Base-by-base conservation (phyloP, 1,284 basidiomycete species). In the Heterobasidion irregulare region DNA sequence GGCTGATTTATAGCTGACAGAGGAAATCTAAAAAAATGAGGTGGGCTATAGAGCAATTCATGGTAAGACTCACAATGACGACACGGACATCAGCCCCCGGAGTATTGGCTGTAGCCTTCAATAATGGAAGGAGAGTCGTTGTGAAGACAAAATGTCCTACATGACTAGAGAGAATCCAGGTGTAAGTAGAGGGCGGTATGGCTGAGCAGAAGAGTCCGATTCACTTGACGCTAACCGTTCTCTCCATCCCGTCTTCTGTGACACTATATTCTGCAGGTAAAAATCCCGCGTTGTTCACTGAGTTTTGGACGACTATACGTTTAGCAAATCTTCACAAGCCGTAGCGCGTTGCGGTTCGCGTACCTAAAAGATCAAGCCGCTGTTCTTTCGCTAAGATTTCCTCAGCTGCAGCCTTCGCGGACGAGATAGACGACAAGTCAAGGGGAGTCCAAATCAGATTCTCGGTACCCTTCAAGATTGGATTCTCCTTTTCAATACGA, bases 121-220 rank as follows among this genome's bases (percentile, higher is more conserved):
- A 45, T 7, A 61, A 47, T 1, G 60, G 62, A 8, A 63, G 59
- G 1, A 63, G 56, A 3, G 50, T 55, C 12, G 54, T 53, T 6
- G 60, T 63, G 53, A 63, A 55, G 6, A 61, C 48, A 49, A 58
- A 51, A 15, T 54, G 56, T 1, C 58, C 55, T 16, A 63, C 45
- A 55, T 61, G 59, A 48, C 54, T 56, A 33, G 19, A 16, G 8
- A 35, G 26, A 19, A 6, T 8, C 36, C 2, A n/a, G 33, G 35
- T 13, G 19, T 46, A 9, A 8, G 19, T 8, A 12, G 7, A 19
- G 8, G 9, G 0, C n/a, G 10, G 4, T 9, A 32, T 1, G 4
- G 18, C 2, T n/a, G 6, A n/a, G 2, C 10, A 41, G 41, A 9
- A n/a, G n/a, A n/a, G n/a, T 1, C 32, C 35, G 41, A 41, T 50